phyloP scores from a whole-genome alignment of 2,329 filamentous ascomycete genomes.

The Fusarium temperatum region DNA sequence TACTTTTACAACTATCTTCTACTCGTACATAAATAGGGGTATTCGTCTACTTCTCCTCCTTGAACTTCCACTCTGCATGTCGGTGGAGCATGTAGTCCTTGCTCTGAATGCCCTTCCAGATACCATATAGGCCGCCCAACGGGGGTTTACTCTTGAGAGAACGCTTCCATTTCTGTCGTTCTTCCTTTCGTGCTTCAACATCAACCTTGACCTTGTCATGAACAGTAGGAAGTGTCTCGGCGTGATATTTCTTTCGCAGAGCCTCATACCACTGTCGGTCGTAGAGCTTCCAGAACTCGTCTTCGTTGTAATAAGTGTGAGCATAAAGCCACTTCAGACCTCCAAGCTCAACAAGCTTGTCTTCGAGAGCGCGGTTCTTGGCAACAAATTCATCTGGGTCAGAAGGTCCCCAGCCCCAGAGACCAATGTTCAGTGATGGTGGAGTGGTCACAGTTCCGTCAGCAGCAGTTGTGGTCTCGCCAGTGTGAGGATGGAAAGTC shows the following conservation, averaged over 20 bases:
- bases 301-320: constrained; percentile 81
- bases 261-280: constrained; percentile 67
- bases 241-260: constrained; percentile 70
- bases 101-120: constrained; percentile 67
- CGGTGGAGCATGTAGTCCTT: constrained; percentile 65
- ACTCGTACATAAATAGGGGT: constrained; percentile 26
- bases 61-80: constrained; percentile 63
- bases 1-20: constrained; percentile 16
- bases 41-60: constrained; percentile 41
- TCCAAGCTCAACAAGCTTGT: constrained; percentile 72
- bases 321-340: constrained; percentile 91
- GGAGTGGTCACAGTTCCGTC: constrained; percentile 34
- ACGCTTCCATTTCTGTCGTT: constrained; percentile 51
- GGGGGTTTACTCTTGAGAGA: constrained; percentile 62
- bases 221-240: constrained; percentile 69
- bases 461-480: constrained; percentile 41
- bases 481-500: constrained; percentile 65
- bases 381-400: constrained; percentile 67
- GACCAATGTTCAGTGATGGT: constrained; percentile 69
- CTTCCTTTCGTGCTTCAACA: constrained; percentile 54
- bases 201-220: constrained; percentile 75
- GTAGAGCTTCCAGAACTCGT: constrained; percentile 75
- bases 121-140: constrained; percentile 66
- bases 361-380: constrained; percentile 77
- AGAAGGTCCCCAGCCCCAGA: constrained; percentile 81